Percentiles rank a stretch among this genome's conserved stretches.
phyloP scores from a whole-genome alignment of 2,329 filamentous ascomycete species.

The Ceratocystis cacaofunesta region DNA sequence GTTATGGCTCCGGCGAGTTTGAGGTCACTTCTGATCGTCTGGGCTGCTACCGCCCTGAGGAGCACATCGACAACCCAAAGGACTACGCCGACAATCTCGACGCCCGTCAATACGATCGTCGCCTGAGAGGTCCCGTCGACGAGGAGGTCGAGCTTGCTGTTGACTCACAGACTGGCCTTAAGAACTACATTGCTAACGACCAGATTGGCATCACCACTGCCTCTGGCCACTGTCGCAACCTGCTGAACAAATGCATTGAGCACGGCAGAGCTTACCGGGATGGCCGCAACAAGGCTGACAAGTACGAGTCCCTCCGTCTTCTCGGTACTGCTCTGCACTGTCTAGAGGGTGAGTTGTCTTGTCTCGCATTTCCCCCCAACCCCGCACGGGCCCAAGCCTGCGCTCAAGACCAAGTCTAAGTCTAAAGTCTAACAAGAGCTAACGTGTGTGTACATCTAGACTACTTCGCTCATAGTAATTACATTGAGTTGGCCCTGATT shows the following conservation, averaged over 20 bases:
- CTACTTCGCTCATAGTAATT: constrained; percentile 88
- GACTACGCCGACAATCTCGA: constrained; percentile 86
- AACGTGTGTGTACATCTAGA: constrained; percentile 32
- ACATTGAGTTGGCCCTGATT: constrained; percentile 72
- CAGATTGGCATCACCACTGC: constrained; percentile 65
- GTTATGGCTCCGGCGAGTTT: constrained; percentile 74
- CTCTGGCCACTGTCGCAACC: constrained; percentile 56
- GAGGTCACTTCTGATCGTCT: constrained; percentile 69
- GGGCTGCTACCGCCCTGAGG: constrained; percentile 66
- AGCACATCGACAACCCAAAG: constrained; percentile 60
- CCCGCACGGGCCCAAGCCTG: constrained; percentile 1
- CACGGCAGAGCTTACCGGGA: constrained; percentile 57
- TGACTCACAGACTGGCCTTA: constrained; percentile 62
- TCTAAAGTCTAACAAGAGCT: background rate
- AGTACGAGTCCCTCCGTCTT: constrained; percentile 74
- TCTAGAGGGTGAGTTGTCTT: constrained; percentile 46
- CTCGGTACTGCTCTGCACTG: constrained; percentile 83
- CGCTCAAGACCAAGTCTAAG: background rate
- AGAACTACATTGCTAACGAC: constrained; percentile 92
- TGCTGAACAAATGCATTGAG: constrained; percentile 61
- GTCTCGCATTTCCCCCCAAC: background rate
- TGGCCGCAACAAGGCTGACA: constrained; percentile 48
- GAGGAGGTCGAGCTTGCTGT: constrained; percentile 65
- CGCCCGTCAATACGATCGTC: constrained; percentile 64
- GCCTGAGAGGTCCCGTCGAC: constrained; percentile 69